Evolutionary conservation across 805 yeast species (phyloP).

Genomic region (Myxozyma melibiosi): DNA sequence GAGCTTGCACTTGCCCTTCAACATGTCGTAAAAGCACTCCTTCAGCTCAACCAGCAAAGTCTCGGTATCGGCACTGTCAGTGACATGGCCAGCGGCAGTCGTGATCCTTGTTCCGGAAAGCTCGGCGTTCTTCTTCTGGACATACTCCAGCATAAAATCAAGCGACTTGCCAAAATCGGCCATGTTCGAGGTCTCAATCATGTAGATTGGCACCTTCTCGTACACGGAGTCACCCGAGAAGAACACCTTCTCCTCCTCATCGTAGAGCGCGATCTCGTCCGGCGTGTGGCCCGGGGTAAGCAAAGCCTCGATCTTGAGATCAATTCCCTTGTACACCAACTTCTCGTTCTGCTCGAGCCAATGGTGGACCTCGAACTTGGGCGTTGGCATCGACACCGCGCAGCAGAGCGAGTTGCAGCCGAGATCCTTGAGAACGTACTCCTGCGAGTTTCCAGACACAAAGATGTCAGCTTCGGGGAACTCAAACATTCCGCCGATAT

Average conservation of each 20-base stretch:
- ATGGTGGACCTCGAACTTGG: slow-evolving; percentile 26
- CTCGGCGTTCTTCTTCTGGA: slow-evolving; percentile 19
- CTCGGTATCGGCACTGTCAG: slow-evolving; percentile 27
- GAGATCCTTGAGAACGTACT: slow-evolving; percentile 28
- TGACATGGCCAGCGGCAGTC: slow-evolving; percentile 29
- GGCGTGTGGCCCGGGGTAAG: slow-evolving; percentile 32
- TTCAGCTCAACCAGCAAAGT: slow-evolving; percentile 16
- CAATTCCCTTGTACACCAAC: slow-evolving; percentile 21
- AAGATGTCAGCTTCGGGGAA: slow-evolving; percentile 26
- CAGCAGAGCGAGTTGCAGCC: slow-evolving; percentile 33
- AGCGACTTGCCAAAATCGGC: slow-evolving; percentile 21
- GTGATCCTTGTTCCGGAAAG: slow-evolving; percentile 20
- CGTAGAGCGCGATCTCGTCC: slow-evolving; percentile 31
- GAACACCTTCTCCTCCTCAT: slow-evolving; percentile 28
- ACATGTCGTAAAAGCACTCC: slow-evolving; percentile 22
- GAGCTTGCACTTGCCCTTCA: slow-evolving; percentile 20
- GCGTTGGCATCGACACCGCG: slow-evolving; percentile 28
- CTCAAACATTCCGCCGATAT: slow-evolving; percentile 28
- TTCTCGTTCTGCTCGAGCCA: slow-evolving; percentile 31
- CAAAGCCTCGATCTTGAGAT: slow-evolving; percentile 23
- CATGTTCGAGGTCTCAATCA: slow-evolving; percentile 29
- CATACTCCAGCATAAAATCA: slow-evolving; percentile 21
- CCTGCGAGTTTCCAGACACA: slow-evolving; percentile 26
- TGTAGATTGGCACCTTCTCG: slow-evolving; percentile 26
- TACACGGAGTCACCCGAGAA: slow-evolving; percentile 29